Evolutionary conservation across 208 protist species (phyloP), one percentile per base, ranked within the genome.

Genomic region (Balamuthia mandrillaris): DNA sequence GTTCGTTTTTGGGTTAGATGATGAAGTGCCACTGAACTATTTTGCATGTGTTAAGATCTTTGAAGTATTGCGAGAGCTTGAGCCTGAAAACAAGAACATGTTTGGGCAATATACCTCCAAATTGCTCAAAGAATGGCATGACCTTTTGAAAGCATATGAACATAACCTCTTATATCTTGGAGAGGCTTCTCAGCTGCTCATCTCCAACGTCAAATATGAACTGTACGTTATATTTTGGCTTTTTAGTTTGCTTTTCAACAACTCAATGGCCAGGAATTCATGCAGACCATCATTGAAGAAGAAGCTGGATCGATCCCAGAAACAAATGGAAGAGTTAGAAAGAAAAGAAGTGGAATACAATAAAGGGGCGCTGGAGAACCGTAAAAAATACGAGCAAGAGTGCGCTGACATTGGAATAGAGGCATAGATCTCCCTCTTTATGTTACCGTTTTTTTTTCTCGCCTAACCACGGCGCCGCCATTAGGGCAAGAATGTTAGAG

Each of bases 171-270:
- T 54, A 39, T 77, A 77, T 31, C 66, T 77, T 16, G 66, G 66
- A 0, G 66, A 77, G 35, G 66, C 66, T 29, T 39, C 66, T 6
- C 44, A 77, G n/a, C 49, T 54, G 12, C 66, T 77, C 66, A 77
- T 77, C 37, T 77, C 66, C 3, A 39, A 39, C 42, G 66, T 77
- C 66, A 77, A 77, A 77, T 77, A 77, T 45, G 66, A 77, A 35
- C 9, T 77, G 66, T 77, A 54, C 16, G 44, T 33, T 31, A 3
- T 45, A 27, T 14, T 31, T n/a, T 21, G 16, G 29, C 2, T 37
- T 24, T 29, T 7, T 35, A n/a, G 2, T 4, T 24, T 61, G 4
- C 0, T 6, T 61, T 21, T 0, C n/a, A n/a, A n/a, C n/a, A n/a
- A 29, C 14, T 27, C 24, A 14, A 31, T 65, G 10, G 9, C 58